These are phyloP conservation scores for Parathielavia appendiculata DNA, from an alignment of 495 filamentous ascomycete species.

Conservation along the genomic window DNA sequence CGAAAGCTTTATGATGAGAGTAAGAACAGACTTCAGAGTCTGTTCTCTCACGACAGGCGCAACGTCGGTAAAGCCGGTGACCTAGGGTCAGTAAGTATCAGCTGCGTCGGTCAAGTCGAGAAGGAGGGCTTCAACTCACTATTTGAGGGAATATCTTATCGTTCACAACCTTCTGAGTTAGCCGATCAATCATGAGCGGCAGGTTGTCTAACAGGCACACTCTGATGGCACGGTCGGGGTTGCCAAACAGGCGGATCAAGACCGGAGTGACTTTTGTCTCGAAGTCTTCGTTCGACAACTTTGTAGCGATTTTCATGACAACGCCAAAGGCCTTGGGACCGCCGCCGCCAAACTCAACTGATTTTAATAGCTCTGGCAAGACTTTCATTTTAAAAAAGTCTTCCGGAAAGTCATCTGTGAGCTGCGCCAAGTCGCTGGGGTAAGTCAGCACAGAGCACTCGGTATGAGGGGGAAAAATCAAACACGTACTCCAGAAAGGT, in stretches of 20 bases:
- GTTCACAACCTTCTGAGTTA: slow-evolving; percentile 85
- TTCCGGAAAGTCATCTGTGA: slow-evolving; percentile 90
- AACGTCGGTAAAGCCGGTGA: slow-evolving; percentile 87
- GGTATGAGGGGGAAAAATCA: slow-evolving; percentile 9
- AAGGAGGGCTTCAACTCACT: slow-evolving; percentile 39
- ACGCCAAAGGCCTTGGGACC: slow-evolving; percentile 85
- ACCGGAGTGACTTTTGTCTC: slow-evolving; percentile 78
- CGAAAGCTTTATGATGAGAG: slow-evolving; percentile 78
- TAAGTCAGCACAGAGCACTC: slow-evolving; percentile 21
- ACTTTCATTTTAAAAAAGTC: slow-evolving; percentile 98
- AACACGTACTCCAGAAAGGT: slow-evolving; percentile 70
- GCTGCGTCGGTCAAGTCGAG: background rate
- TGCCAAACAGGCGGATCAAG: slow-evolving; percentile 79
- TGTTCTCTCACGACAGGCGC: slow-evolving; percentile 91
- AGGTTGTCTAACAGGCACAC: slow-evolving; percentile 89
- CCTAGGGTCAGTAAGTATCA: slow-evolving; percentile 31
- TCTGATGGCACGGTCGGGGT: slow-evolving; percentile 85
- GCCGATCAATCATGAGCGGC: slow-evolving; percentile 82
- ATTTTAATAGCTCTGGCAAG: slow-evolving; percentile 90
- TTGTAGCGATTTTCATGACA: slow-evolving; percentile 83
- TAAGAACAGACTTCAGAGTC: slow-evolving; percentile 87
- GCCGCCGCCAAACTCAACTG: slow-evolving; percentile 93
- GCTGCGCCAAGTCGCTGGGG: slow-evolving; percentile 70
- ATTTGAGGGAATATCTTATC: slow-evolving; percentile 96
- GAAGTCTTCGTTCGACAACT: slow-evolving; percentile 85